Conservation (phyloP, 176 grass and related monocot species). For the Puccinellia tenuiflora region DNA sequence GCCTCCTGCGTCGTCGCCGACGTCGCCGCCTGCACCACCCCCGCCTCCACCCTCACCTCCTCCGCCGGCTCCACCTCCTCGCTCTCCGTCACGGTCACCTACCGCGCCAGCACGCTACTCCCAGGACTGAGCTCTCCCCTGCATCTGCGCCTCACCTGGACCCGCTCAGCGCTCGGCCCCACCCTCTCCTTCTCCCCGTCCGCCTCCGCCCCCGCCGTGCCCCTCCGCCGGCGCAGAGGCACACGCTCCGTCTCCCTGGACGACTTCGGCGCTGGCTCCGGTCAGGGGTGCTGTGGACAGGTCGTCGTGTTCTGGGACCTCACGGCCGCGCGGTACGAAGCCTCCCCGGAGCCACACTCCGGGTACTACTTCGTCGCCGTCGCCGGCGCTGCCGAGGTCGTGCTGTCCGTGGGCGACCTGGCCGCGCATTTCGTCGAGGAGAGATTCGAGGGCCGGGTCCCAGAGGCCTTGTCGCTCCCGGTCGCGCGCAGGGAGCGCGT, state of each 20-base stretch:
- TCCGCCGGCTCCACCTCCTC: neutral
- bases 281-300: neutral
- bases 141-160: constrained; percentile 56
- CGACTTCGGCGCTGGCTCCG: neutral
- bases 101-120: neutral
- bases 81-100: constrained; percentile 47
- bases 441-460: constrained; percentile 52
- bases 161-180: constrained; percentile 21
- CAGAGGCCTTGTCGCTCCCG: constrained; percentile 15
- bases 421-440: constrained; percentile 49
- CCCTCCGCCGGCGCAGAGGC: constrained; percentile 56
- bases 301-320: constrained; percentile 79
- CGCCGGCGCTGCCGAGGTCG: constrained; percentile 47
- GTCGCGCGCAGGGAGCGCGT: constrained; percentile 53
- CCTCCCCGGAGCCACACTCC: constrained; percentile 41
- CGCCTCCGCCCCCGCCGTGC: constrained; percentile 20
- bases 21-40: constrained; percentile 36
- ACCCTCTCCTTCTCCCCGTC: constrained; percentile 37
- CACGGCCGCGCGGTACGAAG: constrained; percentile 43
- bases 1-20: constrained; percentile 76
- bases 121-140: constrained; percentile 20
- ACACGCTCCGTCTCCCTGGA: neutral
- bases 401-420: constrained; percentile 63
- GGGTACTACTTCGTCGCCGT: constrained; percentile 72
- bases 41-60: constrained; percentile 30